Evolutionary conservation across 192 early-diverging fungal species (phyloP), one percentile per base, ranked within the genome.

Genomic region (Coemansia sp.): DNA sequence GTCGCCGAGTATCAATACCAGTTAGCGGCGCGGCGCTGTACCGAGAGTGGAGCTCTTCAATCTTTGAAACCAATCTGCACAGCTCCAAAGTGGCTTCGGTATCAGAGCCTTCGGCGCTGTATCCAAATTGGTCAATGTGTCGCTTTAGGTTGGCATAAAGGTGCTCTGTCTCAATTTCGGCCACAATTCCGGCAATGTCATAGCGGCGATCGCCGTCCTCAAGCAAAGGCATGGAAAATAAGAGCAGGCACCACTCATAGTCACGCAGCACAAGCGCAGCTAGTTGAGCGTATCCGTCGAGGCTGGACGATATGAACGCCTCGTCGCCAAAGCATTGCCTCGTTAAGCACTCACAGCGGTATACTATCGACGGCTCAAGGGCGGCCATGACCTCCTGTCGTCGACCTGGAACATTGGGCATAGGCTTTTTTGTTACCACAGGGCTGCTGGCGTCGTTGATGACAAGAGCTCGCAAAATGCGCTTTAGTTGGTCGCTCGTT

Each of bases 181-280:
- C 58, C 1, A 72, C 53, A 27, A 78, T 72, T 5, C 69, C 70
- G 6, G 76, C 32, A 56, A 78, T 57, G 42, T 78, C 76, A 43
- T 61, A 78, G 23, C 76, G 69, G 36, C 69, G 76, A 32, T 78
- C 76, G 46, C 70, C 70, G 35, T 68, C 62, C 8, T 60, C 57
- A 37, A 72, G 56, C 22, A 72, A 55, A n/a, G 64, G 38, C 32
- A 68, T 57, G 4, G 65, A 36, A 23, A 78, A 78, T 13, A 78
- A 45, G 17, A 45, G 35, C 32, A 45, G 18, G 65, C 70, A 72
- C 18, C 53, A 51, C 39, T 64, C 70, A 33, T 61, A 52, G 40
- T 78, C 76, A 33, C 51, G 35, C 38, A 67, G 55, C 10, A 78
- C 52, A 30, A 62, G 39, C 13, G 39, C 60, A 0, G 65, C 76